Conservation (phyloP, 768 basidiomycete species). For the Dacryopinax primogenitus region DNA sequence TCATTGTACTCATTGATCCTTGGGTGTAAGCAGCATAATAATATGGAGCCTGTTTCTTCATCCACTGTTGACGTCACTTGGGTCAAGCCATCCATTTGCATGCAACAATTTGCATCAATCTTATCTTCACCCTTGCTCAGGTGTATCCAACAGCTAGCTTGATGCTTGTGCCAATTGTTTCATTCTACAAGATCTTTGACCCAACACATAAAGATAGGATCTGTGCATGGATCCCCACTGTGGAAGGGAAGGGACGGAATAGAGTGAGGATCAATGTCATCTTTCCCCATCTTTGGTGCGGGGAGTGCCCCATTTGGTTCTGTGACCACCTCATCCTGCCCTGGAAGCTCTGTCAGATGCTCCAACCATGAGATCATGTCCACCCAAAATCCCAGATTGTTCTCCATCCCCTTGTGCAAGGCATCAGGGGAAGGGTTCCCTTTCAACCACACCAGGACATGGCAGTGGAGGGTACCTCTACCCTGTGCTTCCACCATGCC, state of each 20-base stretch:
- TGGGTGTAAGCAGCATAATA: constrained; percentile 28
- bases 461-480: constrained; percentile 31
- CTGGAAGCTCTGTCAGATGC: constrained; percentile 21
- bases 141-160: constrained; percentile 32
- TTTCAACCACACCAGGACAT: constrained; percentile 33
- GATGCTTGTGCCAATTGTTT: constrained; percentile 19
- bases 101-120: constrained; percentile 27
- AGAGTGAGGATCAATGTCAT: neutral
- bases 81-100: constrained; percentile 10
- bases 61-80: constrained; percentile 21
- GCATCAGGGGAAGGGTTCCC: constrained; percentile 28
- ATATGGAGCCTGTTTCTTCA: constrained; percentile 15
- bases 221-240: neutral
- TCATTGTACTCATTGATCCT: constrained; percentile 36
- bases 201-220: neutral
- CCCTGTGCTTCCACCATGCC: constrained; percentile 34
- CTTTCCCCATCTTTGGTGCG: neutral
- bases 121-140: constrained; percentile 21
- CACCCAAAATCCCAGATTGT: constrained; percentile 18
- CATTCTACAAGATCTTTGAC: neutral
- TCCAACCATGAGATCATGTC: constrained; percentile 21
- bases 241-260: neutral
- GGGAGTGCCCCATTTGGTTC: neutral
- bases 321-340: neutral
- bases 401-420: constrained; percentile 18